Evolutionary conservation across 352 stramenopile species (phyloP), one percentile per base, ranked within the genome.

Genomic region (Aphanomyces stellatus): DNA sequence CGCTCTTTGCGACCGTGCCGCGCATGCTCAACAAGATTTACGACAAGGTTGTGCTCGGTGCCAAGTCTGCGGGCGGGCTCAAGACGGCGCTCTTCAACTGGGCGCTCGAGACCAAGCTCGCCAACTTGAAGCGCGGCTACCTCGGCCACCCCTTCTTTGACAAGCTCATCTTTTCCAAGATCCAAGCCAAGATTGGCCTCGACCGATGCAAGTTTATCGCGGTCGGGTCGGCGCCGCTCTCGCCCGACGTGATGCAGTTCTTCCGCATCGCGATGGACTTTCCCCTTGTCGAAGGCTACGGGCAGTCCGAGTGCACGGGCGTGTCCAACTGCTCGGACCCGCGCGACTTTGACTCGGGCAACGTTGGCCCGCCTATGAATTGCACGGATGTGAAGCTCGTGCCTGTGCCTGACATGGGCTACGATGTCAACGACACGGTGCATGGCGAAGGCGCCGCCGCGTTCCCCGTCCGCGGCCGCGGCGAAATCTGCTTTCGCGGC

Each of bases 391-490:
- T 97, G 66, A 85, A 88, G 24, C 80, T 97, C 41, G 79, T 88
- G 24, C 82, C 96, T 70, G 86, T 97, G 28, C 81, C 85, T 2
- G 91, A 97, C 49, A 97, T 97, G 90, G 86, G 85, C 48, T 97
- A 97, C 46, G 37, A 57, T n/a, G 60, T 67, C 24, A 67, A 37
- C 2, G 60, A 67, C 34, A 57, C 60, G 17, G 25, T 43, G 13
- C 60, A 67, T 34, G 60, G 60, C 17, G 42, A 67, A 19, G 49
- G 30, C 27, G 22, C 2, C 2, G 24, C 4, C 41, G 19, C 30
- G 35, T 55, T 67, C 19, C 60, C 46, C 4, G 60, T 67, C 19
- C 25, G 37, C 17, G 60, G 60, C 60, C 60, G 60, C 33, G 60
- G 60, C 33, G 60, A 67, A 43, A 67, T 67, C 24, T 67, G 60